Evolutionary conservation across 495 filamentous ascomycete species (phyloP).

Genomic region (Monascus purpureus): DNA sequence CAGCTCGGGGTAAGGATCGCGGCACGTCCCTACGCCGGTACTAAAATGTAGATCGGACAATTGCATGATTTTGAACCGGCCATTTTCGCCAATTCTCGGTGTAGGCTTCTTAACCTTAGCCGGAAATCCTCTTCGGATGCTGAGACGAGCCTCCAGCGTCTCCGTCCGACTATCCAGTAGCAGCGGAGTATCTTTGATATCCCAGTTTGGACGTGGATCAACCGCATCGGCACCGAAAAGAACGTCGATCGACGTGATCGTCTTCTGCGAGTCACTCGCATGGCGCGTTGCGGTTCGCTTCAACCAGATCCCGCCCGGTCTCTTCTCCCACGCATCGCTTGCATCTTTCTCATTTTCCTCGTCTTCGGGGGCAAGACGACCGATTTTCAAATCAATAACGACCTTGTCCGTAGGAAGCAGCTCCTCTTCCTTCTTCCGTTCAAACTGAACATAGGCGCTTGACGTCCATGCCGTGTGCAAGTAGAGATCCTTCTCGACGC

Average conservation of each 20-base stretch:
- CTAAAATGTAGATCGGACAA: constrained; percentile 81
- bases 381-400: constrained; percentile 70
- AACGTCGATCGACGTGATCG: constrained; percentile 76
- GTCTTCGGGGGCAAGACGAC: constrained; percentile 53
- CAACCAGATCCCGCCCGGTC: constrained; percentile 75
- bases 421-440: constrained; percentile 82
- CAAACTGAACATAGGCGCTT: constrained; percentile 71
- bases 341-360: constrained; percentile 40
- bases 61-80: constrained; percentile 96
- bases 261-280: constrained; percentile 61
- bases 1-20: constrained; percentile 65
- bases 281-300: constrained; percentile 62
- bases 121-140: constrained; percentile 56
- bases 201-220: constrained; percentile 74
- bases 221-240: constrained; percentile 89
- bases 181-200: constrained; percentile 54
- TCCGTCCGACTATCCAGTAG: constrained; percentile 49
- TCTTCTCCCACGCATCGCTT: constrained; percentile 65
- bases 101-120: constrained; percentile 44
- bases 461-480: constrained; percentile 57
- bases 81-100: constrained; percentile 70
- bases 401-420: constrained; percentile 60
- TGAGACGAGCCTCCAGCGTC: constrained; percentile 53
- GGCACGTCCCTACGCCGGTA: constrained; percentile 72
- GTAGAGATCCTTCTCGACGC: constrained; percentile 87